Conservation (phyloP, 192 early-diverging fungal genomes). For the Funneliformis mosseae region DNA sequence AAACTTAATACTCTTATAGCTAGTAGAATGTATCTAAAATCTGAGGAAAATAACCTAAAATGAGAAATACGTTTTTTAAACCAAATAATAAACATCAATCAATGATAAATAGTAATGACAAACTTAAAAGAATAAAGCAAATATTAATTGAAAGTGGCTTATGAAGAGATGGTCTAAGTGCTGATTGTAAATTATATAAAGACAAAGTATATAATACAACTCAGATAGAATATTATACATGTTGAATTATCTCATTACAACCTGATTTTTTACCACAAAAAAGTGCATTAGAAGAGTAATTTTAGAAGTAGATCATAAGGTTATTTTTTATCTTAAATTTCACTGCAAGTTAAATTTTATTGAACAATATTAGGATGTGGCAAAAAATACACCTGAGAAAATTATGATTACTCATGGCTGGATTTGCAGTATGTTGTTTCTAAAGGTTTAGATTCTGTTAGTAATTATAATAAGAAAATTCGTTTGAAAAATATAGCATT, state of each 20-base stretch:
- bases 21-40: conserved; percentile 16
- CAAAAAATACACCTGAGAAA: conserved; percentile 31
- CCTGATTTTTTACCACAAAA: too few relatives aligned
- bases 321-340: too few relatives aligned
- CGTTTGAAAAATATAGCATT: conserved; percentile 24
- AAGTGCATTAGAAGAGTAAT: conserved; percentile 22
- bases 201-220: not conserved
- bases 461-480: conserved; percentile 25
- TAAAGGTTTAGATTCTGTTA: conserved; percentile 31
- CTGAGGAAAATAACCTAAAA: not conserved
- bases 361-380: conserved; percentile 40
- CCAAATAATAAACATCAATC: not conserved
- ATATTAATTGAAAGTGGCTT: not conserved
- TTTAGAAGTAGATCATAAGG: conserved; percentile 12
- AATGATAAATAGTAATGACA: not conserved
- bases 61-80: not conserved
- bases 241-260: conserved; percentile 27
- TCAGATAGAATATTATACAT: conserved; percentile 10
- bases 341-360: too few relatives aligned
- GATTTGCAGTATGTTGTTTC: conserved; percentile 29
- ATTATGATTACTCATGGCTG: conserved; percentile 37
- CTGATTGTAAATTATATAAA: conserved; percentile 1
- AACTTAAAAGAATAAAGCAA: not conserved
- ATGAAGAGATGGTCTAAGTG: not conserved
- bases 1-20: conserved; percentile 2